Evolutionary conservation across 192 early-diverging fungal genomes (phyloP).

Genomic region (Podila horticola): DNA sequence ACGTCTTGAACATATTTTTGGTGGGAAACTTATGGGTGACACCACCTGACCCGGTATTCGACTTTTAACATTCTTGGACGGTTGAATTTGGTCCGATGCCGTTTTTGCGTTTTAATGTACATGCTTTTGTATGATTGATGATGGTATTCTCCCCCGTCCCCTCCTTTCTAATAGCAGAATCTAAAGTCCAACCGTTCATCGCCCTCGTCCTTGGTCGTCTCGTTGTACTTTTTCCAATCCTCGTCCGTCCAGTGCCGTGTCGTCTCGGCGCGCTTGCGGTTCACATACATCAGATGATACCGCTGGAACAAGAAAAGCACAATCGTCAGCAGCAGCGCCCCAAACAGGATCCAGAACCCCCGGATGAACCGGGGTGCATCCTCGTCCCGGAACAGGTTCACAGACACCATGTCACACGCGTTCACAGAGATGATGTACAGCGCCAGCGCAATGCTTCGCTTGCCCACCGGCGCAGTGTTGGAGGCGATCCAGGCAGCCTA

Average conservation of each 20-base stretch:
- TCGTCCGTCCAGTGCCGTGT: conserved; percentile 57
- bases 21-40: too few relatives aligned
- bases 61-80: too few relatives aligned
- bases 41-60: too few relatives aligned
- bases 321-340: conserved; percentile 43
- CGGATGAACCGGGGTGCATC: conserved; percentile 63
- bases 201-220: conserved; percentile 63
- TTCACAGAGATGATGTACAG: conserved; percentile 59
- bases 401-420: conserved; percentile 47
- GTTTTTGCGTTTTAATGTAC: too few relatives aligned
- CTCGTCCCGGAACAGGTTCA: conserved; percentile 43
- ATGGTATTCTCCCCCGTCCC: too few relatives aligned
- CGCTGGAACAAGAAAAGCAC: conserved; percentile 57
- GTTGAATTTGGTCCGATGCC: too few relatives aligned
- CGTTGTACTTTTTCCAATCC: conserved; percentile 60
- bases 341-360: conserved; percentile 61
- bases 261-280: conserved; percentile 54
- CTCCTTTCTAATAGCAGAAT: conserved; percentile 25
- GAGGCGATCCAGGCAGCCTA: conserved; percentile 54
- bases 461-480: conserved; percentile 53
- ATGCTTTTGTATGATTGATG: too few relatives aligned
- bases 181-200: conserved; percentile 63
- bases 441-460: conserved; percentile 46
- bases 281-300: conserved; percentile 54
- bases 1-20: too few relatives aligned